Evolutionary conservation across 1,284 basidiomycete species (phyloP), one percentile per base, ranked within the genome.

Genomic region (Entoloma clypeatum): DNA sequence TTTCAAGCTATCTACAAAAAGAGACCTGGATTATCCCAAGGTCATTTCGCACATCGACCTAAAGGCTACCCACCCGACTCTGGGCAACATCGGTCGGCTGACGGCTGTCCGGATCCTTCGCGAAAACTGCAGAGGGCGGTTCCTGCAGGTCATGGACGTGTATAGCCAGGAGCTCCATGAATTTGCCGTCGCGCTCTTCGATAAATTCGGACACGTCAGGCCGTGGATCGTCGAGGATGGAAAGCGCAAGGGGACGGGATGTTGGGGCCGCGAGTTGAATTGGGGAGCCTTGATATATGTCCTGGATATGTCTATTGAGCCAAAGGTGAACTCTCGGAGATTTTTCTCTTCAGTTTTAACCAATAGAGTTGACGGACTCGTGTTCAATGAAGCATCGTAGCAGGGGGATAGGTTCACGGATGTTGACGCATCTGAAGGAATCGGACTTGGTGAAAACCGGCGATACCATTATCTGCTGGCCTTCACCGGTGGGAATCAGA

Each of bases 181-280:
- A n/a, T 60, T 65, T 31, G 52, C 57, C n/a, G 31, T 44, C 3
- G 44, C 29, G 0, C 39, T 64, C 1, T 64, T 63, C 29, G 58
- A 63, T 44, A 52, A 59, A 27, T 30, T 54, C 36, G 54, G 53
- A 2, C 32, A 44, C 8, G 19, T 62, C 2, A 53, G 47, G n/a
- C 45, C 56, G 1, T 56, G 55, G 37, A 33, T 62, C 6, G 38
- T 59, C 5, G 56, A 60, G 4, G 47, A 56, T 5, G 52, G 55
- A 10, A 35, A 41, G 24, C 56, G 58, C 33, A 62, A 56, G 28
- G 64, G 64, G 1, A 55, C 60, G 0, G 60, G 63, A 3, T 60
- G 56, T 23, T 65, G 61, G 62, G 61, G 60, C 3, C 36, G 25
- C 3, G 60, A 65, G 36, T 36, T 63, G 37, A 52, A 61, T 39